A percentile compares a stretch with the other conserved stretches of the same genome.
Evolutionary conservation across 768 basidiomycete genomes (phyloP).

Genomic region (Psilocybe subaeruginosa): DNA sequence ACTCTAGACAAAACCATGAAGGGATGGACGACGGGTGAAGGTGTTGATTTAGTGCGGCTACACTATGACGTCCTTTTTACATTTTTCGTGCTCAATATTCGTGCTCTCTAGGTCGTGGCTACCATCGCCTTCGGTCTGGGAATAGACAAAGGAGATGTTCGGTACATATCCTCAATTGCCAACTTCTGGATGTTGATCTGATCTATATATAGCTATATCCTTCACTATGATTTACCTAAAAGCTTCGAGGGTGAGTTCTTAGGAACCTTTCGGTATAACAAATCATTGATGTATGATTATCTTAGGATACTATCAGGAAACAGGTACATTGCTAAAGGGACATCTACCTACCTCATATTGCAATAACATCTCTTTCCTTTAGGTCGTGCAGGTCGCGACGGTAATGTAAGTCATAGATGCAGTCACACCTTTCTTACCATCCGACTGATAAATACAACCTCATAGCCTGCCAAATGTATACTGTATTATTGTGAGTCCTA

Average conservation of each 20-base stretch:
- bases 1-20: constrained; percentile 65
- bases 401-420: constrained; percentile 47
- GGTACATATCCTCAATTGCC: constrained; percentile 36
- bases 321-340: constrained; percentile 47
- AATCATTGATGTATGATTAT: not conserved
- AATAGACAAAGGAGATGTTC: constrained; percentile 81
- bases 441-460: not conserved
- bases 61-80: not conserved
- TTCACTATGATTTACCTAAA: constrained; percentile 83
- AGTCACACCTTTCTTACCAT: not conserved
- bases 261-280: not conserved
- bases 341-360: not conserved
- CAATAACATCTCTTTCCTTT: not conserved
- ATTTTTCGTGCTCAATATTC: not conserved
- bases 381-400: constrained; percentile 85
- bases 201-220: constrained; percentile 56
- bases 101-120: constrained; percentile 59
- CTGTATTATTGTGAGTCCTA: constrained; percentile 73
- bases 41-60: constrained; percentile 62
- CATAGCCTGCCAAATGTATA: constrained; percentile 77
- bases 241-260: constrained; percentile 71
- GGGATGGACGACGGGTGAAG: constrained; percentile 51
- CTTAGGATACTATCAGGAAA: constrained; percentile 86
- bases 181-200: not conserved
- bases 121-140: constrained; percentile 88